A percentile compares a stretch with the other conserved stretches of the same genome.
Evolutionary conservation across 148 eudicot species (phyloP).

Genomic region (Arctostaphylos glauca): DNA sequence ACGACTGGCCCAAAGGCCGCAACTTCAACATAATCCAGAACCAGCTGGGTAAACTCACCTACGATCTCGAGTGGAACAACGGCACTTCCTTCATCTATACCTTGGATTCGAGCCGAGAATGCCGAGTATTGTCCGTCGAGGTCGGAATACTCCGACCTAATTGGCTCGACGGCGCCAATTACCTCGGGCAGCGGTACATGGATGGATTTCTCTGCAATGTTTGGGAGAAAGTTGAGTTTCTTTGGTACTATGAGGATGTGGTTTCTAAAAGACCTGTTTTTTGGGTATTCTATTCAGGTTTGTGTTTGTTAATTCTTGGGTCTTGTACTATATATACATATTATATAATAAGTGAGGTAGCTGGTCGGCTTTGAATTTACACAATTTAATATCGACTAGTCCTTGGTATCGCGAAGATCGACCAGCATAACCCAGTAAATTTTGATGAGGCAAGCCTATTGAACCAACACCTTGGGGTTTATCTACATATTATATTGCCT

Average conservation of each 20-base stretch:
- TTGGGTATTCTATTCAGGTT: slow-evolving; percentile 22
- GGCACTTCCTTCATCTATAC: slow-evolving; percentile 19
- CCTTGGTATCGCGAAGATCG: too few relatives aligned
- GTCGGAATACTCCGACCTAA: slow-evolving; percentile 18
- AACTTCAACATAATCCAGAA: slow-evolving; percentile 38
- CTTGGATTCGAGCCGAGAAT: background rate
- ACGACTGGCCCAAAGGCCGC: slow-evolving; percentile 39
- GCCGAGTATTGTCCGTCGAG: background rate
- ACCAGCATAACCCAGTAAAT: too few relatives aligned
- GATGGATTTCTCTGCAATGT: slow-evolving; percentile 23
- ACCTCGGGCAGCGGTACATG: slow-evolving; percentile 14
- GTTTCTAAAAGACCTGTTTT: slow-evolving; percentile 12
- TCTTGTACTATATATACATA: background rate
- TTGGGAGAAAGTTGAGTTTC: slow-evolving; percentile 17
- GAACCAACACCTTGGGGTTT: too few relatives aligned
- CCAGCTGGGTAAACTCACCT: slow-evolving; percentile 18
- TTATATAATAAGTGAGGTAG: too few relatives aligned
- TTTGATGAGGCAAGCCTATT: too few relatives aligned
- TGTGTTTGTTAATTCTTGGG: background rate
- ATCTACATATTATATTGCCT: background rate
- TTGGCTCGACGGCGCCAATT: slow-evolving; percentile 18
- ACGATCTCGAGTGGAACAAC: slow-evolving; percentile 33
- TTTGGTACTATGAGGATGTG: slow-evolving; percentile 20
- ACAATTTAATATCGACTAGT: too few relatives aligned
- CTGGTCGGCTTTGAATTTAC: too few relatives aligned